Base-by-base conservation (phyloP, 306 rosid genomes). In the Abrus pulchellus region DNA sequence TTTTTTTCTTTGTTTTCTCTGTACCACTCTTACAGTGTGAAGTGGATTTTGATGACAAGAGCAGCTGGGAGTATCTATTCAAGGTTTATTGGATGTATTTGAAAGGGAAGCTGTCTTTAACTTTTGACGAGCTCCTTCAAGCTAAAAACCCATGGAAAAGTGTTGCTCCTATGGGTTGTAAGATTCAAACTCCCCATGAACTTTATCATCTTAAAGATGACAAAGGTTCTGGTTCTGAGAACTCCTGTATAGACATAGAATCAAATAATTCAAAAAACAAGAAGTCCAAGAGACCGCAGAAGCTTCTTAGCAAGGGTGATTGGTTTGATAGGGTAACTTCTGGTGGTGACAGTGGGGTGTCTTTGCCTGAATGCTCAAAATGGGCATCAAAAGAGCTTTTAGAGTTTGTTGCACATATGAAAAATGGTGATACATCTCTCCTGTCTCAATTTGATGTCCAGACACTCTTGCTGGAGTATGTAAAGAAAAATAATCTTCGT, bases 41-140 rank as follows among this genome's bases (percentile, higher is more conserved):
- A 69, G 99, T 93, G 83, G 98, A 96, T 90, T 96, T 96, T 84
- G 99, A 96, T 81, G 99, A 96, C 89, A 89, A 82, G 84, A 89
- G 85, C 87, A 96, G 98, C 82, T 96, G 98, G 98, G 99, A 96
- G 90, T 96, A 96, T 90, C 99, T 96, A 77, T 96, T 96, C 89
- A 96, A 96, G 90, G 87, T 93, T 77, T 96, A 96, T 78, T 96
- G 99, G 99, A 54, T 84, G 48, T 85, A 82, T 77, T 84, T 96
- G 88, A 93, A 96, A 78, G 89, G 69, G 76, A 90, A 90, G 77
- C 72, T 93, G 2, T 93, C 97, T 32, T 90, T 96, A 84, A 92
- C 97, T 36, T 67, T 88, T 64, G 97, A 93, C 76, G 99, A 96
- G 83, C 85, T 96, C 60, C 53, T 84, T 74, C 86, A 70, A 53